Conservation (phyloP, 1,284 basidiomycete genomes). For the Microbotryomycetes sp. region DNA sequence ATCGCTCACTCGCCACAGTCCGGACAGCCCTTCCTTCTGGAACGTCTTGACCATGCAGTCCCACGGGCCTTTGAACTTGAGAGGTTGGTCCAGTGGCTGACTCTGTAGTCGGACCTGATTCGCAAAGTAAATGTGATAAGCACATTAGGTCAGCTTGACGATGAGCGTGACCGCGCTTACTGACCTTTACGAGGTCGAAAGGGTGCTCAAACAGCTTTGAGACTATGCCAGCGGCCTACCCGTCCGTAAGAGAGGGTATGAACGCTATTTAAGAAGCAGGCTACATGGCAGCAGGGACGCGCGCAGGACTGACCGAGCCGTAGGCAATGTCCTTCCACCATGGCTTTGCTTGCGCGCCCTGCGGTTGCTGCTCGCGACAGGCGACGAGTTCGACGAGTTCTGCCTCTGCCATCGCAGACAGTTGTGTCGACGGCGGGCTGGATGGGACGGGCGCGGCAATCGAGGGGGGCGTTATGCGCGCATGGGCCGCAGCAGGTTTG, state of each 20-base stretch:
- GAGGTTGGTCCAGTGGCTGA: slow-evolving; percentile 64
- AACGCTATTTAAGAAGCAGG: not conserved
- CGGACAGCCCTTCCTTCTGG: slow-evolving; percentile 64
- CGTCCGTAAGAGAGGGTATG: not conserved
- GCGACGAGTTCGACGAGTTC: not conserved
- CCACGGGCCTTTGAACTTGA: slow-evolving; percentile 60
- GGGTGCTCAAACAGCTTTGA: slow-evolving; percentile 80
- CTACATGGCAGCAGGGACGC: not conserved
- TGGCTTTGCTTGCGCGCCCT: not conserved
- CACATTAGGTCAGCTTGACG: slow-evolving; percentile 6
- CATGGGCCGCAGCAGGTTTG: no score
- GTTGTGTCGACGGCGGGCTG: no score
- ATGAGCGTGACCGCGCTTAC: slow-evolving; percentile 10
- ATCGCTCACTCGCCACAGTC: slow-evolving; percentile 65
- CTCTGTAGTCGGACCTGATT: slow-evolving; percentile 72
- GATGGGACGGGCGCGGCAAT: no score
- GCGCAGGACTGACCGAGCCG: slow-evolving; percentile 42
- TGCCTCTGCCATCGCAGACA: not conserved
- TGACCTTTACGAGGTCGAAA: slow-evolving; percentile 59
- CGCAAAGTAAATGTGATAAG: not conserved
- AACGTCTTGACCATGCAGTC: slow-evolving; percentile 75
- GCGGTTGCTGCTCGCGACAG: not conserved
- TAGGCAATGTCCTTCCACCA: slow-evolving; percentile 45
- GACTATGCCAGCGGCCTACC: slow-evolving; percentile 63
- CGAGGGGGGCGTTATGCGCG: no score